Base-by-base conservation (phyloP, 257 asterid species). In the Scutellaria baicalensis region DNA sequence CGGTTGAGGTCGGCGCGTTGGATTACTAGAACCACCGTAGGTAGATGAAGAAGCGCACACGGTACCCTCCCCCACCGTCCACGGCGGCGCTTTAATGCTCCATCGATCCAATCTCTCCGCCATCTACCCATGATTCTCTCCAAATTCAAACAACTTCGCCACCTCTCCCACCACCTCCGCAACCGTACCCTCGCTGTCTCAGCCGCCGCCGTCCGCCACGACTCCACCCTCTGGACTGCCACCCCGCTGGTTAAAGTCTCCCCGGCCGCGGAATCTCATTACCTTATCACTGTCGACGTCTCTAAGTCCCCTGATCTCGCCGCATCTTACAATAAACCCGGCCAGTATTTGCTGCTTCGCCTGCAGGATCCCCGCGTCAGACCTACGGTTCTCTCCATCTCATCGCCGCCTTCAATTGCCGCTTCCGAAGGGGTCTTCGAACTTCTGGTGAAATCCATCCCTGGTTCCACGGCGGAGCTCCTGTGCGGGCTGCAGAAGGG, bases 381-480 rank as follows among this genome's bases (percentile, higher is more conserved):
- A 36, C 91, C 95, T 27, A 65, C 97, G 23, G 82, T 85, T 43
- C 81, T 93, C 21, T 86, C 97, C 49, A 87, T 93, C 33, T 88
- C 97, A 0, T 90, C 98, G 42, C 92, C 97, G 43, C 98, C 98
- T n/a, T 82, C 88, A 0, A 42, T 79, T n/a, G 84, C 95, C 13
- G 79, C 80, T 5, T 59, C 86, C 6, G 77, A 67, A 40, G 95
- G 98, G 14, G 82, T 88, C 3, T 93, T 90, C 57, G 97, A 93
- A 18, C 90, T 93, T 44, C 73, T 90, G 43, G 95, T 93, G 58
- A 90, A 91, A 73, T 61, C 86, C 35, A 64, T 93, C 45, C 64
- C 83, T 12, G 98, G 98, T 13, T 88, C 96, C 59, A 84, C 97
- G 0, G 97, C 97, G 18, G 96, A 93, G 87, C 76, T 88, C 16